Base-by-base conservation (phyloP, 2,329 filamentous ascomycete genomes). In the Colletotrichum sp. region DNA sequence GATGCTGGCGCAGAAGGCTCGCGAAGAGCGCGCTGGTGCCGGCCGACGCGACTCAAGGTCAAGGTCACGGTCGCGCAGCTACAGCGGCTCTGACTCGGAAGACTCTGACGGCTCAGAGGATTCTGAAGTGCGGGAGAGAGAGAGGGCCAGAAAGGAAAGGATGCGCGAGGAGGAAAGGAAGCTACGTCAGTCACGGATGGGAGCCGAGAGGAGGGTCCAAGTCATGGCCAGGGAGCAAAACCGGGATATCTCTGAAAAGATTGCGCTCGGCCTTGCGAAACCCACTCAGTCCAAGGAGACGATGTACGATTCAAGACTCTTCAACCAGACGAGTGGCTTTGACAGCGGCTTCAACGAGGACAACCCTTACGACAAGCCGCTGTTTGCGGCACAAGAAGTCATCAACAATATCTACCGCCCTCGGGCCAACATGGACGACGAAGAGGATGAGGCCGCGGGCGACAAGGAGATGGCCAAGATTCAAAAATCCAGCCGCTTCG, bases 251-350 rank as follows among this genome's bases (percentile, higher is more conserved):
- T 97, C 95, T 2, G 97, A 99, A 83, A 99, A 98, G 88, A 95
- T 99, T 39, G 97, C 97, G 2, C 90, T 99, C 8, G 97, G 97
- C 5, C 87, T 99, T 65, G 97, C 97, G 8, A 99, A 99, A 85
- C 97, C 97, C 4, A 98, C 97, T 6, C 94, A 97, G 83, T 95
- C 93, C 67, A 94, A 94, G 71, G 97, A 99, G 84, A 93, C 95
- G 28, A 99, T 99, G 97, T 99, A 98, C 87, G 97, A 99, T 86
- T 98, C 96, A 3, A 91, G 97, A 55, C 87, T 99, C 34, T 99
- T 99, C 87, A 98, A 99, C 86, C 95, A 98, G 86, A 94, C 93
- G 8, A 96, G 94, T 80, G 97, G 97, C 0, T 98, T 99, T 83
- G 94, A 96, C 80, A 91, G 93, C 68, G 97, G 96, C 1, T 96